These are phyloP conservation scores for Porpolomopsis calyptriformis DNA, from an alignment of 768 basidiomycete genomes.

Conservation along the genomic window DNA sequence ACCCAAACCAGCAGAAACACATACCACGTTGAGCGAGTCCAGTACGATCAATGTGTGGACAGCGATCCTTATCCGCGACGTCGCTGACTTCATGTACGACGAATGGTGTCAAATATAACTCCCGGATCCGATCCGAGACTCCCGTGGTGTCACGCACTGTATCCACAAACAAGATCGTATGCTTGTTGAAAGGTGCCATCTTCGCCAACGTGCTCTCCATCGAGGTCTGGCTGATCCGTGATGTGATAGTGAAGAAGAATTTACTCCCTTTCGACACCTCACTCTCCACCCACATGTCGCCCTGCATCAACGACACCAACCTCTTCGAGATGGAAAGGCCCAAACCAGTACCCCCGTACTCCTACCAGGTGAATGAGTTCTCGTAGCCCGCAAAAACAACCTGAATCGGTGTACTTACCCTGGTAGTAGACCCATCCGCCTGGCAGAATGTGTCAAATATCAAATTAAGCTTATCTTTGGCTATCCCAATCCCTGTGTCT, in stretches of 20 bases:
- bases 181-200: conserved; percentile 79
- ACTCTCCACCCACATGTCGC: conserved; percentile 97
- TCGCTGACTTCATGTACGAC: conserved; percentile 72
- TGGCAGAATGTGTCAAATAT: conserved; percentile 99
- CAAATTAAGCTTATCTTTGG: too few species aligned
- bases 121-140: conserved; percentile 65
- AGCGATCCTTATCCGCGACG: conserved; percentile 69
- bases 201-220: conserved; percentile 65
- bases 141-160: conserved; percentile 66
- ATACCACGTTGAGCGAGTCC: conserved; percentile 74
- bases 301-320: conserved; percentile 93
- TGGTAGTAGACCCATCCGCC: conserved; percentile 94
- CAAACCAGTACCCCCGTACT: conserved; percentile 95
- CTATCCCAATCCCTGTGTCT: too few species aligned
- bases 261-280: conserved; percentile 87
- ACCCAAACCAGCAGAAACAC: conserved; percentile 27
- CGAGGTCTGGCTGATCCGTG: conserved; percentile 65
- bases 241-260: conserved; percentile 95
- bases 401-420: conserved; percentile 39
- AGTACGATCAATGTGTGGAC: conserved; percentile 92
- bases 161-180: conserved; percentile 88
- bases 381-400: conserved; percentile 6
- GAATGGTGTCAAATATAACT: conserved; percentile 69
- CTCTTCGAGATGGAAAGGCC: conserved; percentile 97
- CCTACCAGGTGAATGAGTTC: conserved; percentile 35